Base-by-base conservation (phyloP, 768 basidiomycete species). In the Collybia mongolica region DNA sequence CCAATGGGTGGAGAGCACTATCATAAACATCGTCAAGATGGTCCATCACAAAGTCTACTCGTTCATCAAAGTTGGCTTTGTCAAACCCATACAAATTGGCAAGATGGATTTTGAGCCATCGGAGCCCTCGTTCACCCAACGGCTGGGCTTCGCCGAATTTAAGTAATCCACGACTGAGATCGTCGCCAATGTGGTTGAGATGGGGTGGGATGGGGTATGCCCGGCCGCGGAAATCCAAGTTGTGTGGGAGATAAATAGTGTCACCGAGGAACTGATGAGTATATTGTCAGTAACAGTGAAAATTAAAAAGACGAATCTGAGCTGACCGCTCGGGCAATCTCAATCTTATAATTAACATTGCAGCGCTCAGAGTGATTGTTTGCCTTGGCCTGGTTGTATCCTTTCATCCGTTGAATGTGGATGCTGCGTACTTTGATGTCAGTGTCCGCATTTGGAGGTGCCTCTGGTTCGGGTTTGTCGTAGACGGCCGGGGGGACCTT, bases 131-230 rank as follows among this genome's bases (percentile, higher is more conserved):
- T 54, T 79, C 82, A 37, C 93, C 93, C 2, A 99, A 77, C 1
- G 88, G 84, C 62, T 86, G 88, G 35, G 77, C 71, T 40, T 89
- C 88, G 4, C 79, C 90, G 54, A 99, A 99, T 45, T 75, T 79
- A 22, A 99, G 79, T 39, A 99, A 70, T 3, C 94, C 90, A 60
- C 96, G 86, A 45, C 83, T 85, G 18, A 98, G 76, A 65, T 99
- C 96, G 65, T 99, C 93, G 7, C 96, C 95, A 48, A 98, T 89
- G 58, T 98, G 96, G 60, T 86, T 93, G 46, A 99, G 76, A 72
- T 98, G 93, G 3, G 95, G 93, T 1, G 96, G 95, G 38, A 97
- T 86, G 9, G 97, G 96, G 64, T 99, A 99, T 0, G 96, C 93
- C 46, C 96, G 87, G 6, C 97, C 97, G 52, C 96, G 85, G 78